Conservation (phyloP, 805 yeast genomes). For the Barnettozyma pratensis region DNA sequence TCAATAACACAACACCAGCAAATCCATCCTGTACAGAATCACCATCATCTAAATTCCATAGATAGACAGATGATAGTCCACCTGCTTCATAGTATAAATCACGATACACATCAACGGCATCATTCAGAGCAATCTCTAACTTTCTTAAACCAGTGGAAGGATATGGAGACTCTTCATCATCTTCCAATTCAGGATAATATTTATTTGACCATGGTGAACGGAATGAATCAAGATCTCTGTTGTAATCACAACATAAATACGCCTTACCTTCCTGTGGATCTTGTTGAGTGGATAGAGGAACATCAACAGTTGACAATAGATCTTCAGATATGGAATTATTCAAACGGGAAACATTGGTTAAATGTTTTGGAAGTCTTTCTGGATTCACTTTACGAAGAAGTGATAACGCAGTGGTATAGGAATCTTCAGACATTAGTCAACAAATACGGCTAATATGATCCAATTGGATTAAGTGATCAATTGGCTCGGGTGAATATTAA, state of each 20-base stretch:
- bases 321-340: constrained; percentile 75
- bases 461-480: too few species aligned
- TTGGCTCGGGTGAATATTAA: too few species aligned
- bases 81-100: constrained; percentile 89
- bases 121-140: constrained; percentile 78
- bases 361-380: constrained; percentile 41
- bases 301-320: constrained; percentile 78
- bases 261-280: constrained; percentile 44
- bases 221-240: constrained; percentile 89
- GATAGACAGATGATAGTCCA: constrained; percentile 81
- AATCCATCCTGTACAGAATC: constrained; percentile 41
- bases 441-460: too few species aligned
- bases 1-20: constrained; percentile 87
- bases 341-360: constrained; percentile 40
- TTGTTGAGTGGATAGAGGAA: constrained; percentile 53
- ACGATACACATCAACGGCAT: constrained; percentile 86
- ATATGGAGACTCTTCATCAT: constrained; percentile 63
- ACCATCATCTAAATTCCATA: constrained; percentile 77
- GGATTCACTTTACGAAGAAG: constrained; percentile 75
- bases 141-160: constrained; percentile 66
- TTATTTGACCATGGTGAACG: constrained; percentile 88
- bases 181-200: constrained; percentile 55
- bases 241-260: constrained; percentile 86
- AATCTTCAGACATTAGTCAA: constrained; percentile 29
- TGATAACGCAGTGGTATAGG: constrained; percentile 74